These are phyloP conservation scores for Periconia sp. DNA, from an alignment of 2,329 filamentous ascomycete genomes.

Conservation along the genomic window DNA sequence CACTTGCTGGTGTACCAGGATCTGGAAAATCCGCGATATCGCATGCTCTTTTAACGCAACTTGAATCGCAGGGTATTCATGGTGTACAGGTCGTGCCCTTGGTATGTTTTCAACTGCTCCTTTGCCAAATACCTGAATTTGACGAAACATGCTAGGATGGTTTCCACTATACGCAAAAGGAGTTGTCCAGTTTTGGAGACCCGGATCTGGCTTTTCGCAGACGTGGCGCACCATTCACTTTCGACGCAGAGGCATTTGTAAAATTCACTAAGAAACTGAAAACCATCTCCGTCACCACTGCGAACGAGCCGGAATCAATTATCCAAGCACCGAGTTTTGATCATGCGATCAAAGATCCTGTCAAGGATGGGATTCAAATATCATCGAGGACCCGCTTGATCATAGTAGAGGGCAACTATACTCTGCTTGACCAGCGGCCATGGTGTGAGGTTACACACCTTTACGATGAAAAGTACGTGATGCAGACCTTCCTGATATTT, in stretches of 20 bases:
- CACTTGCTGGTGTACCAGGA: constrained; percentile 30
- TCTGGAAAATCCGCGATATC: constrained; percentile 31
- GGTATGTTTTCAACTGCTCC: constrained; percentile 11
- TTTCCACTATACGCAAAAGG: constrained; percentile 25
- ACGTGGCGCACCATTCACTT: constrained; percentile 30
- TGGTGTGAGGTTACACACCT: too few species aligned
- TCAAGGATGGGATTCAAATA: constrained; percentile 17
- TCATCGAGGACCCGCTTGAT: constrained; percentile 23
- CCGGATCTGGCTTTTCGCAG: constrained; percentile 22
- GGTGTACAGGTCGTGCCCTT: constrained; percentile 27
- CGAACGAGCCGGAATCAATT: constrained; percentile 14
- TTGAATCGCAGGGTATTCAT: constrained; percentile 15
- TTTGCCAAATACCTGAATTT: neutral
- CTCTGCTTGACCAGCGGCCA: constrained; percentile 5
- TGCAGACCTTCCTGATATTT: too few species aligned
- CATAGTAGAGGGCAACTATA: constrained; percentile 31
- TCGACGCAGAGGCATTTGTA: constrained; percentile 23
- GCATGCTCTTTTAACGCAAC: constrained; percentile 20
- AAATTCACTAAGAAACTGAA: constrained; percentile 17
- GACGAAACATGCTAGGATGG: constrained; percentile 19
- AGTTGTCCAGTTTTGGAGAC: constrained; percentile 19
- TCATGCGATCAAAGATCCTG: constrained; percentile 26
- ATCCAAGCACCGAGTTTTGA: constrained; percentile 27
- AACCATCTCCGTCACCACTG: constrained; percentile 16
- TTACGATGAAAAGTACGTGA: too few species aligned